Percentiles rank a stretch among this genome's conserved stretches.
Conservation (phyloP, 1,284 basidiomycete genomes). For the Irpex rosettiformis region DNA sequence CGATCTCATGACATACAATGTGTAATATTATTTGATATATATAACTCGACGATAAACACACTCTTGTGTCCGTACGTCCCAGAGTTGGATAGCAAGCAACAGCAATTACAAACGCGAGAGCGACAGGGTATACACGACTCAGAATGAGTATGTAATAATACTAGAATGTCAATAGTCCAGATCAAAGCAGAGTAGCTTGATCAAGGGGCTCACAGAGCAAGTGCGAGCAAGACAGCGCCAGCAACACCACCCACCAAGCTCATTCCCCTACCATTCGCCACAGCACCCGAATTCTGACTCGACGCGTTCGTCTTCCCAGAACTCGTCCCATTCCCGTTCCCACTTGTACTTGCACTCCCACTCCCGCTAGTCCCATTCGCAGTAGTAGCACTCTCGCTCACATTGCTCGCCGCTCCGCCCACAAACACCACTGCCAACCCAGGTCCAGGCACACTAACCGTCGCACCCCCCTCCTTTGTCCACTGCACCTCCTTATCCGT, state of each 20-base stretch:
- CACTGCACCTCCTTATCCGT: slow-evolving; percentile 27
- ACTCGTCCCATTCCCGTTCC: too few relatives aligned
- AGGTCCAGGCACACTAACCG: slow-evolving; percentile 40
- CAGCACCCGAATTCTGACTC: too few relatives aligned
- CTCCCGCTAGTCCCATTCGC: not conserved
- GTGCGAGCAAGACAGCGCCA: not conserved
- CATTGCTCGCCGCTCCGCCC: slow-evolving; percentile 8
- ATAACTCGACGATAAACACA: too few relatives aligned
- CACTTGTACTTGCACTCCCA: not conserved
- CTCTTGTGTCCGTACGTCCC: too few relatives aligned
- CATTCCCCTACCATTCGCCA: too few relatives aligned
- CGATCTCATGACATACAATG: too few relatives aligned
- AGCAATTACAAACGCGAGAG: too few relatives aligned
- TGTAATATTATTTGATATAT: too few relatives aligned
- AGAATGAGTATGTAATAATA: too few relatives aligned
- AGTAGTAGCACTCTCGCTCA: not conserved
- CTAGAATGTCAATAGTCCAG: not conserved
- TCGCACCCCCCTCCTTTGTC: slow-evolving; percentile 32
- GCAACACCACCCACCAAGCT: not conserved
- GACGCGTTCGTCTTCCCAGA: not conserved
- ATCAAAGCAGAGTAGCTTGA: not conserved
- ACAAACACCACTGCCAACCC: slow-evolving; percentile 42
- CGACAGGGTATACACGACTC: not conserved
- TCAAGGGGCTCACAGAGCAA: not conserved
- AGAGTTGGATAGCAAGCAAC: too few relatives aligned